Evolutionary conservation across 371 early-diverging fungal species (phyloP).

Genomic region (Synchytrium microbalum): DNA sequence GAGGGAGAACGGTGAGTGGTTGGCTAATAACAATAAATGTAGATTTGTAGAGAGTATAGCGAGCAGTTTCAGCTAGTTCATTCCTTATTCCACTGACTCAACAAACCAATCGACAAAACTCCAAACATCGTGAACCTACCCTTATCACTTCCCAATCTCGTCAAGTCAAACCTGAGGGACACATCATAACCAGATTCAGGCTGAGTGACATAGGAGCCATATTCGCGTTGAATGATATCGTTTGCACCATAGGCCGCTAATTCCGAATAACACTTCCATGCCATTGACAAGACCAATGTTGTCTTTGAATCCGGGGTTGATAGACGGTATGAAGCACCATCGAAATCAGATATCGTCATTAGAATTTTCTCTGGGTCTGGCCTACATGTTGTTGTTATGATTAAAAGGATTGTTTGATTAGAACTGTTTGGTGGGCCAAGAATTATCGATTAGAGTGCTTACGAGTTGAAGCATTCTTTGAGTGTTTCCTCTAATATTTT

Average conservation of each 20-base stretch:
- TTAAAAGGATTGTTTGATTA: neutral
- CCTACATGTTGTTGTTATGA: conserved; percentile 4
- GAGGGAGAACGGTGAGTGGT: conserved; percentile 7
- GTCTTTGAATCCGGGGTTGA: conserved; percentile 65
- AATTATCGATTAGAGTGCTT: conserved; percentile 2
- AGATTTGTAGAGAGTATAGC: neutral
- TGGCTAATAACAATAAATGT: neutral
- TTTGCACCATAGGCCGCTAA: conserved; percentile 71
- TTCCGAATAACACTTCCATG: conserved; percentile 75
- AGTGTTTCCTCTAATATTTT: conserved; percentile 50
- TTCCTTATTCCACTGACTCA: too few species aligned
- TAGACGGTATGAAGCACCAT: conserved; percentile 83
- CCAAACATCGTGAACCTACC: neutral
- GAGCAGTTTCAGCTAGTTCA: conserved; percentile 1
- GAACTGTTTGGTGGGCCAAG: neutral
- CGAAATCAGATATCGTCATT: conserved; percentile 88
- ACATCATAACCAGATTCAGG: conserved; percentile 77
- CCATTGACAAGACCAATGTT: conserved; percentile 63
- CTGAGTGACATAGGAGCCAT: conserved; percentile 52
- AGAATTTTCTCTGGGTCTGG: conserved; percentile 77
- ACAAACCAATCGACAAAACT: neutral
- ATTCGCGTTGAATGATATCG: conserved; percentile 69
- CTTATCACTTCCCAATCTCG: conserved; percentile 45
- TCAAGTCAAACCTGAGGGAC: conserved; percentile 72
- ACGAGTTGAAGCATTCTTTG: conserved; percentile 40